Conservation (phyloP, 1,284 basidiomycete genomes). For the Athelia psychrophila region DNA sequence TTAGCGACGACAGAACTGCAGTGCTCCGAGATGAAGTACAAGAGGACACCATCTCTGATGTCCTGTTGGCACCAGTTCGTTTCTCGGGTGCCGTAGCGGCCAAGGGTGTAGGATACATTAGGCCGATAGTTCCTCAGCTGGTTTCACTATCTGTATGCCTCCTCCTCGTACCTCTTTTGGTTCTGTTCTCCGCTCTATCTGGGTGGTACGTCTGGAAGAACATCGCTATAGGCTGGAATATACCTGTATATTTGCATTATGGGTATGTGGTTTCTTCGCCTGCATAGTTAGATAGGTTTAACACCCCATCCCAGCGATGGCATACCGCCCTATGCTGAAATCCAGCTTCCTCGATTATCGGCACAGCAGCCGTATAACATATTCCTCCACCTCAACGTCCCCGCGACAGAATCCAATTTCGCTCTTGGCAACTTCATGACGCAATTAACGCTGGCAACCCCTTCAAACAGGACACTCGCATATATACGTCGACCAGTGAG, state of each 20-base stretch:
- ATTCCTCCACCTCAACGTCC: constrained; percentile 62
- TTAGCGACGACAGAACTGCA: no score
- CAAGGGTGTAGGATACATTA: constrained; percentile 25
- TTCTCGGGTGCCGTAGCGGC: background rate
- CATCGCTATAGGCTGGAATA: constrained; percentile 64
- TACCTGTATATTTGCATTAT: constrained; percentile 68
- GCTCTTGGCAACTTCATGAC: constrained; percentile 82
- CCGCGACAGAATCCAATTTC: constrained; percentile 62
- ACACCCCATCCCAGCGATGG: constrained; percentile 48
- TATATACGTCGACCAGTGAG: constrained; percentile 64
- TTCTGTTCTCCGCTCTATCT: constrained; percentile 57
- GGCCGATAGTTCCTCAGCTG: constrained; percentile 51
- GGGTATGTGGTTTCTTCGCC: constrained; percentile 45
- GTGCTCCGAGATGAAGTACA: background rate
- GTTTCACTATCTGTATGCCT: constrained; percentile 60
- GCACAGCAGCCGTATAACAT: constrained; percentile 68
- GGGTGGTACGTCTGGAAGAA: constrained; percentile 72
- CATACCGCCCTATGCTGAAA: constrained; percentile 55
- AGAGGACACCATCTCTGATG: background rate
- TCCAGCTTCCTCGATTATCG: constrained; percentile 46
- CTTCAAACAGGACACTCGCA: constrained; percentile 58
- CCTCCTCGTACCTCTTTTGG: constrained; percentile 57
- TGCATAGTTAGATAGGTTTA: constrained; percentile 3
- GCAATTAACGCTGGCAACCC: constrained; percentile 51
- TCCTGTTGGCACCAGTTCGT: background rate